These are phyloP conservation scores for Phylloporus sp. DNA, from an alignment of 768 basidiomycete genomes.

Conservation along the genomic window DNA sequence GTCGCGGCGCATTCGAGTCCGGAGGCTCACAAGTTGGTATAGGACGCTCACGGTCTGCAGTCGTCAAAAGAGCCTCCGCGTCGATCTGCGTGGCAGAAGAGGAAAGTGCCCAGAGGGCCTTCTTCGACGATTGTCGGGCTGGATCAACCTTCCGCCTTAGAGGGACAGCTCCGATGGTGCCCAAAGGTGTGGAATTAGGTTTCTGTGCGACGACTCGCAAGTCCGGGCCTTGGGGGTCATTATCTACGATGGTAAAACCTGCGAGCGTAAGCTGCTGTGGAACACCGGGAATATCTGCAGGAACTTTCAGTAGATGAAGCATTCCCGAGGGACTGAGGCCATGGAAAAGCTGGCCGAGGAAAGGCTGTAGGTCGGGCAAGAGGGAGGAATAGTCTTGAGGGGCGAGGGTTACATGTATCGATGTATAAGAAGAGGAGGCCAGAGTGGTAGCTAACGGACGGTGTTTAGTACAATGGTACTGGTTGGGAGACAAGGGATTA, in stretches of 20 bases:
- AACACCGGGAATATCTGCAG: constrained; percentile 41
- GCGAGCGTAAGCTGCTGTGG: constrained; percentile 58
- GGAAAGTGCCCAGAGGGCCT: constrained; percentile 83
- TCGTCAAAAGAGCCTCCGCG: constrained; percentile 77
- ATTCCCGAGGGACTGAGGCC: constrained; percentile 67
- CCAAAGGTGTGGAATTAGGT: constrained; percentile 44
- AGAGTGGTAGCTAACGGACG: constrained; percentile 52
- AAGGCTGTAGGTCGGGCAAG: constrained; percentile 44
- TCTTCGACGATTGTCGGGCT: constrained; percentile 70
- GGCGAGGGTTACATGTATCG: constrained; percentile 66
- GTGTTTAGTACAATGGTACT: not conserved
- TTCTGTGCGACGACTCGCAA: constrained; percentile 66
- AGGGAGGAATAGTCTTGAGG: constrained; percentile 58
- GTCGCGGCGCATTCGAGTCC: constrained; percentile 45
- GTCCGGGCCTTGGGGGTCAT: constrained; percentile 31
- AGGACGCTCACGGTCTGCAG: constrained; percentile 77
- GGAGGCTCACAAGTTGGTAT: constrained; percentile 73
- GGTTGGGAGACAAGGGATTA: constrained; percentile 25
- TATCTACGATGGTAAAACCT: constrained; percentile 60
- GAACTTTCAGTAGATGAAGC: constrained; percentile 58
- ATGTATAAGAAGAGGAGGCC: constrained; percentile 51
- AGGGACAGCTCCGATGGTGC: constrained; percentile 41
- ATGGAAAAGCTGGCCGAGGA: constrained; percentile 58
- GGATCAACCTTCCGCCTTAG: constrained; percentile 51
- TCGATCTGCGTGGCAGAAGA: constrained; percentile 74